Conservation (phyloP, 768 basidiomycete genomes). For the Lentinula lateritia region DNA sequence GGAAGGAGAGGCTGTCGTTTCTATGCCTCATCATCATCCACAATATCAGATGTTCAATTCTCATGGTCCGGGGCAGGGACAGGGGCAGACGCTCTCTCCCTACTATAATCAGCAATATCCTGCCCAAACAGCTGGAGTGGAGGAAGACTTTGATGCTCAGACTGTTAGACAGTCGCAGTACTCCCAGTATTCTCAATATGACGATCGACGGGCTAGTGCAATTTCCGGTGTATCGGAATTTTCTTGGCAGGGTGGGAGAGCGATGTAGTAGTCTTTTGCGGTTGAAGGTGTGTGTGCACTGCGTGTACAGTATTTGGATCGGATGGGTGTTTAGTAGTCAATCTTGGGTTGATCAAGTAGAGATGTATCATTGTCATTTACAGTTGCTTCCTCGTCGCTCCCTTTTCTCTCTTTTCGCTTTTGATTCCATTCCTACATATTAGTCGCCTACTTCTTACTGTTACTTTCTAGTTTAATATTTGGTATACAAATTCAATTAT, state of each 20-base stretch:
- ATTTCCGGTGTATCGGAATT: not conserved
- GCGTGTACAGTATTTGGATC: not conserved
- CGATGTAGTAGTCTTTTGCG: slow-evolving; percentile 4
- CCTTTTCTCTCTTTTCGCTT: not conserved
- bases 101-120: not conserved
- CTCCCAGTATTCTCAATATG: slow-evolving; percentile 17
- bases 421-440: not conserved
- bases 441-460: not conserved
- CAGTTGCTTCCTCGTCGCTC: not conserved
- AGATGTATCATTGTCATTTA: not conserved
- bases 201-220: slow-evolving; percentile 14
- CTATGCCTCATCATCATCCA: not conserved
- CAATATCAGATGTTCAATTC: not conserved
- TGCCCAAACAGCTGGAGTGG: not conserved
- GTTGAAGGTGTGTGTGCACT: not conserved
- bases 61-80: not conserved
- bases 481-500: not conserved
- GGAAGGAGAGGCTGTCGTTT: slow-evolving; percentile 13
- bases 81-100: not conserved
- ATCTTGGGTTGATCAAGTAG: not conserved
- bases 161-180: not conserved
- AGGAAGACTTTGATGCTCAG: not conserved
- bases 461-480: not conserved
- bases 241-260: slow-evolving; percentile 12
- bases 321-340: not conserved